Base-by-base conservation (phyloP, 169 alveolate species). In the Neospora caninum region DNA sequence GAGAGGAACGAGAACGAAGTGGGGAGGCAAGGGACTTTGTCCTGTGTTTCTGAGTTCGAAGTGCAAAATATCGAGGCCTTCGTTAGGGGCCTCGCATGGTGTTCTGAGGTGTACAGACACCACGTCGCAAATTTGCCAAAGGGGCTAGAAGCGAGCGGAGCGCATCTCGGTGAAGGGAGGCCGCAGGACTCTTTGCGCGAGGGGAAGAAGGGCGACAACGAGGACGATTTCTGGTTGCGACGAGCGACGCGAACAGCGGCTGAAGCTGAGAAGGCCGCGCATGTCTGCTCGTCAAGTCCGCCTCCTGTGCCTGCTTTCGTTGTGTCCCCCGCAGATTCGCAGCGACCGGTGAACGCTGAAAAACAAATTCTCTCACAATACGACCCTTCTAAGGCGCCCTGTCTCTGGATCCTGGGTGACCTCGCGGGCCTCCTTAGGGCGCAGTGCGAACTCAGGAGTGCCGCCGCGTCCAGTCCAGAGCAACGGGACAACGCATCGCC, bases 371-470 rank as follows among this genome's bases (percentile, higher is more conserved):
- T 49, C 13, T 13, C 58, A 7, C 13, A 49, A 4, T 7, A 13
- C 58, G 58, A 49, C 58, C 58, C 58, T 4, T 49, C 58, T 7
- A 49, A 49, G 58, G 58, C 58, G 58, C 58, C 73, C 73, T 22
- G 73, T 29, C 84, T 88, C 41, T 88, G 93, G 93, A 83, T 88
- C 34, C 64, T 88, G 6, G 93, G 93, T 6, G 84, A 88, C 84
- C 39, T 36, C 58, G 54, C 93, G 38, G 58, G 86, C 45, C 9
- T 78, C 86, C 45, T 64, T 4, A 64, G n/a, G 31, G 73, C 73
- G 73, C 73, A 22, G 31, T 64, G 73, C 31, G 13, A 13, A 49
- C 4, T 7, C 58, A 13, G 13, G 34, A 1, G 16, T 10, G 4
- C 73, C 73, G 73, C 7, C 73, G 73, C 1, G 4, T 64, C 86